Evolutionary conservation across 306 rosid species (phyloP).

Genomic region (Quercus variabilis): DNA sequence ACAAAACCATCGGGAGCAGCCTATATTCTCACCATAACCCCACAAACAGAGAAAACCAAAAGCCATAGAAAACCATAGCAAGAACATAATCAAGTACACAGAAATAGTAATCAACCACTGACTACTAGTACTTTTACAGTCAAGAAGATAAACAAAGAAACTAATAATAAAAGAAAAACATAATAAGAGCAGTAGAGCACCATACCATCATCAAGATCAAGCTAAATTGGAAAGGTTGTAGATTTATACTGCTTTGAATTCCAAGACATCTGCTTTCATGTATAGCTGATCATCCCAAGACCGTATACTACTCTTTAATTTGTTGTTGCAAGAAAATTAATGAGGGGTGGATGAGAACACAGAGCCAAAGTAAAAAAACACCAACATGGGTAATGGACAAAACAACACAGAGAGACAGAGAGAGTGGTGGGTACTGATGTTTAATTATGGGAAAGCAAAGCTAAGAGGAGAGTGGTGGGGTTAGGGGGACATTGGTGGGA

Average conservation of each 20-base stretch:
- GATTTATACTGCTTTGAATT: conserved; percentile 38
- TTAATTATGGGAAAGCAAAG: conserved; percentile 55
- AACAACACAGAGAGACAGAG: conserved; percentile 15
- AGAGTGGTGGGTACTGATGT: conserved; percentile 50
- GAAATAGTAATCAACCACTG: neutral
- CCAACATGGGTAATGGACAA: conserved; percentile 12
- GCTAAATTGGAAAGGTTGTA: conserved; percentile 28
- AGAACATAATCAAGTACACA: conserved; percentile 12
- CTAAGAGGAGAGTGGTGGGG: conserved; percentile 38
- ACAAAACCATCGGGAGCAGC: conserved; percentile 3
- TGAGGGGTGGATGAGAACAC: conserved; percentile 19
- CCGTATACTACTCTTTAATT: conserved; percentile 28
- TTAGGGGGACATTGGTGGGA: conserved; percentile 42
- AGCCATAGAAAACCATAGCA: conserved; percentile 14
- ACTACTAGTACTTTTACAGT: neutral
- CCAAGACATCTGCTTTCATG: conserved; percentile 39
- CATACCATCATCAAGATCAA: conserved; percentile 36
- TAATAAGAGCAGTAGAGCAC: neutral
- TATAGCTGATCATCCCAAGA: conserved; percentile 40
- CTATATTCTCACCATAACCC: conserved; percentile 2
- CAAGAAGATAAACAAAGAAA: conserved; percentile 8
- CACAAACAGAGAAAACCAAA: conserved; percentile 15
- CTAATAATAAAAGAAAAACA: neutral
- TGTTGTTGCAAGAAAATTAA: conserved; percentile 31
- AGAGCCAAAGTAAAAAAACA: conserved; percentile 22